Evolutionary conservation across 257 asterid species (phyloP).

Genomic region (Forsythia suspensa): DNA sequence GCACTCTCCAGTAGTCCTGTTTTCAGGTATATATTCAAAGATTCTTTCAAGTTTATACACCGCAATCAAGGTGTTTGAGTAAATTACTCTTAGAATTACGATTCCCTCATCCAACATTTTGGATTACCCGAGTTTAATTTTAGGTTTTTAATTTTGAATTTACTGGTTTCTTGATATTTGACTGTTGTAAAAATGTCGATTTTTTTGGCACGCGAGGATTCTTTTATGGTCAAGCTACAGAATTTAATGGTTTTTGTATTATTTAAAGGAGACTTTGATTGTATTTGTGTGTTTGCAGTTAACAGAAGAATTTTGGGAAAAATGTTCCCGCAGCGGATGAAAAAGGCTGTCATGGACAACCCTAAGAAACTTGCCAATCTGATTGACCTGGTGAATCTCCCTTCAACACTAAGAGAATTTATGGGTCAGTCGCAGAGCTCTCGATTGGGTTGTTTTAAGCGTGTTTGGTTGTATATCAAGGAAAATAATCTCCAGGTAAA

Average conservation of each 20-base stretch:
- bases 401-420: slow-evolving; percentile 77
- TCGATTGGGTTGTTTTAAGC: slow-evolving; percentile 74
- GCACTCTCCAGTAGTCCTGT: neutral
- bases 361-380: slow-evolving; percentile 80
- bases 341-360: slow-evolving; percentile 58
- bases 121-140: neutral
- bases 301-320: slow-evolving; percentile 17
- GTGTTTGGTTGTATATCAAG: slow-evolving; percentile 86
- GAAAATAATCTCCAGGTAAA: slow-evolving; percentile 84
- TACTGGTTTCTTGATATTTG: slow-evolving; percentile 2
- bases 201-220: neutral
- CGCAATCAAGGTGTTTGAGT: slow-evolving; percentile 40
- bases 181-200: neutral
- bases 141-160: neutral
- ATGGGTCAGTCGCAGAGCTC: slow-evolving; percentile 97
- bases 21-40: neutral
- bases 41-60: neutral
- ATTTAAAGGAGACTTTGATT: slow-evolving; percentile 4
- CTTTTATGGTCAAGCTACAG: no score
- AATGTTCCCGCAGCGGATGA: slow-evolving; percentile 69
- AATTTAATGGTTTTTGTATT: neutral
- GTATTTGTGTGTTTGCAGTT: slow-evolving; percentile 19
- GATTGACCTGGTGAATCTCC: slow-evolving; percentile 86
- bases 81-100: slow-evolving; percentile 28
- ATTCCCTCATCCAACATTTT: neutral